phyloP scores from a whole-genome alignment of 306 rosid species.

The Ormosia semicastrata region DNA sequence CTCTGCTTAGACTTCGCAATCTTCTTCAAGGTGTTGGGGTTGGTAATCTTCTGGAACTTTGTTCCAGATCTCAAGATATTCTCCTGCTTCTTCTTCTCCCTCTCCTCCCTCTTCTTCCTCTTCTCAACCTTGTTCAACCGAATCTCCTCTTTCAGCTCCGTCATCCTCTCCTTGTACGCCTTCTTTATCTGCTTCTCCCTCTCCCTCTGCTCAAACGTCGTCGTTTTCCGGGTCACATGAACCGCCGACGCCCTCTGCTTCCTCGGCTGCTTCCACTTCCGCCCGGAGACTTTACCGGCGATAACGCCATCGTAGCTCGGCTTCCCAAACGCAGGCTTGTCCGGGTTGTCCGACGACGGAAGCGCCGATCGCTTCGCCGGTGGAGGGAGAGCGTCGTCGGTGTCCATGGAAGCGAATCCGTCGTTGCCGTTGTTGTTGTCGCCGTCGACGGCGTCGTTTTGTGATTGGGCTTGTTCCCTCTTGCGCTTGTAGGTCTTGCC shows the following conservation, averaged over 20 bases:
- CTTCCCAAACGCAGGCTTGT: conserved; percentile 62
- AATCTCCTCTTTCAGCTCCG: conserved; percentile 77
- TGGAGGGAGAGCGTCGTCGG: conserved; percentile 55
- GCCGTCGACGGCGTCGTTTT: not conserved
- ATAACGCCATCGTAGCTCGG: conserved; percentile 90
- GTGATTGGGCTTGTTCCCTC: conserved; percentile 44
- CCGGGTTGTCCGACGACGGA: conserved; percentile 67
- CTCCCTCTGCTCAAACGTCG: conserved; percentile 67
- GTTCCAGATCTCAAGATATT: conserved; percentile 79
- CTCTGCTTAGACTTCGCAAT: conserved; percentile 77
- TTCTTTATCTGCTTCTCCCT: conserved; percentile 70
- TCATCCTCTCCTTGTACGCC: conserved; percentile 71
- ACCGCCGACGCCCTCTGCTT: conserved; percentile 64
- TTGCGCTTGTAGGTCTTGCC: conserved; percentile 93
- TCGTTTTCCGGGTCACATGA: conserved; percentile 58
- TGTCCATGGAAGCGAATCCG: conserved; percentile 51
- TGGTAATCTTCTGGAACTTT: conserved; percentile 72
- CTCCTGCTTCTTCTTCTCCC: conserved; percentile 91
- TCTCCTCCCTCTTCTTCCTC: conserved; percentile 78
- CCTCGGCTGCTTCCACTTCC: conserved; percentile 85
- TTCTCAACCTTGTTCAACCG: conserved; percentile 76
- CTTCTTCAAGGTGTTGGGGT: conserved; percentile 79
- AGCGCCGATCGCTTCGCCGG: conserved; percentile 71
- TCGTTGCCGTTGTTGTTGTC: not conserved
- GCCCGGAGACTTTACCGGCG: conserved; percentile 74